Evolutionary conservation across 331 rosid species (phyloP), one percentile per base, ranked within the genome.

Genomic region (Pyrus hybrid): DNA sequence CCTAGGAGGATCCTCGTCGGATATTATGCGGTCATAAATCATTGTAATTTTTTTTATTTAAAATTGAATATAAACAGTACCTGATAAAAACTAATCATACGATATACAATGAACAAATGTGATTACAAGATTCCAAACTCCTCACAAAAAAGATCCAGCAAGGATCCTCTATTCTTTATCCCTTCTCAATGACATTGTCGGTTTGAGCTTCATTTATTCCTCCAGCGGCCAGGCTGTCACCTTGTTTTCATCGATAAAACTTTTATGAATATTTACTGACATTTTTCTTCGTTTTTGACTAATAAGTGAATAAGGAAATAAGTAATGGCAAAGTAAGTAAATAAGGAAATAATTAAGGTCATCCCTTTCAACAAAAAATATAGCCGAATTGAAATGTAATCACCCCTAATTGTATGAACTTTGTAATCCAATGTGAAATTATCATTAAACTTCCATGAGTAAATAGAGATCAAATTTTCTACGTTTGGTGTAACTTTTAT

Each of bases 31-130:
- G 1, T 41, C 4, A 41, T 0, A 41, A 2, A 41, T 10, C 1
- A 41, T 41, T 41, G 4, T 41, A 10, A 41, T 0, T 10, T 37
- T 37, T 33, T 41, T 10, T 41, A 10, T 41, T 41, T 41, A 41
- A 41, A 41, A 41, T 41, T 41, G 5, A 41, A 41, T 41, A 41
- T 10, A 41, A 41, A 41, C 13, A 3, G 1, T 41, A 10, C 1
- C 0, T 41, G 0, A 41, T 0, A 41, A 41, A 41, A 41, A 41
- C 5, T 10, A 41, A 10, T 0, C 4, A 0, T 1, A 10, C 1
- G 0, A 41, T 41, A 0, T 41, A 41, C 5, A 0, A 10, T 41
- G 13, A 41, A 41, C 4, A 0, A 9, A 41, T 41, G 1, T 41
- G 4, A 37, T 37, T 8, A 0, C 0, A 35, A 8, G 3, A 35